Evolutionary conservation across 176 grass and related monocot genomes (phyloP), one percentile per base, ranked within the genome.

Genomic region (Paspalum notatum): DNA sequence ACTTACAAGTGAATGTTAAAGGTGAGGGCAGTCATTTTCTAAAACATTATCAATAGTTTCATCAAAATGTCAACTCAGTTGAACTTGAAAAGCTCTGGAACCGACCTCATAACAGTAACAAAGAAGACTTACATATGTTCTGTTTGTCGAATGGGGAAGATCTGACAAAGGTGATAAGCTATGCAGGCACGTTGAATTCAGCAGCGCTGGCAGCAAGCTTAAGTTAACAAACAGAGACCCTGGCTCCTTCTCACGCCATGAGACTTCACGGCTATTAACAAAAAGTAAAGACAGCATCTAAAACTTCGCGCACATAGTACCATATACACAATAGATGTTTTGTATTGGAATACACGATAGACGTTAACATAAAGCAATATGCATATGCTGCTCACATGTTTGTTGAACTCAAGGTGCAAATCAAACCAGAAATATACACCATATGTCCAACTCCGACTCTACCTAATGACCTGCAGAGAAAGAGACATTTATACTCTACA

Each of bases 181-280:
- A 75, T 98, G 90, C 66, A 98, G 88, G 84, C 95, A 98, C 18
- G 90, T 79, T 68, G 95, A 98, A 43, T 95, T 98, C 74, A 98
- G 83, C 45, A 98, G 62, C 25, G 95, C 90, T 83, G 90, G 90
- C 49, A 98, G 83, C 66, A 85, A 93, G 78, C 90, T 95, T 76
- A 95, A 64, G 74, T 98, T 98, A 82, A 95, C 60, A 75, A 94
- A 91, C 58, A 75, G 80, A 21, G 88, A 88, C 68, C 90, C 90
- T 53, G 40, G 27, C 66, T 95, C 92, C 88, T 91, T 91, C 80
- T 98, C 95, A 58, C 49, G 67, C 95, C 95, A 98, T 39, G 60
- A 89, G 59, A 91, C 88, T 85, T 94, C 92, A 87, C 87, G 77
- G 32, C 95, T 98, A 80, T 87, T 74, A 68, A 79, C 41, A 53